Percentiles rank a stretch among this genome's conserved stretches.
phyloP scores from a whole-genome alignment of 139 green algal species.

The Chlorella sp. region DNA sequence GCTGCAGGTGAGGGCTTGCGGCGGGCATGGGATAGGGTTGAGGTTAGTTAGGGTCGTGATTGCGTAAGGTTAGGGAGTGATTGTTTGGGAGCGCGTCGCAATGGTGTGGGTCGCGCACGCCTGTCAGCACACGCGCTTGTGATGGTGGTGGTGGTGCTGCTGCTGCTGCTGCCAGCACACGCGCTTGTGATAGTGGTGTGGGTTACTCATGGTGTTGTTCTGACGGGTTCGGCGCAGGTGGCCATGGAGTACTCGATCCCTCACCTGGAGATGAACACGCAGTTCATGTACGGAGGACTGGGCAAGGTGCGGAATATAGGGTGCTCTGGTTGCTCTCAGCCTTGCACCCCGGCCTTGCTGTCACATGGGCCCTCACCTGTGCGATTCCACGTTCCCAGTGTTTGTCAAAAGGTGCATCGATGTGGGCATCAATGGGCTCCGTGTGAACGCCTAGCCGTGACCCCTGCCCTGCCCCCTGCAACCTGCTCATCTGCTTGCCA shows the following conservation, averaged over 20 bases:
- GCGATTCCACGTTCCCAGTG: no score
- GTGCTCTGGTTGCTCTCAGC: no score
- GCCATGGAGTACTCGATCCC: slow-evolving; percentile 29
- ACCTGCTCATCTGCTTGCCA: not conserved
- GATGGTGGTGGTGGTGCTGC: not conserved
- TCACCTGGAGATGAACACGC: slow-evolving; percentile 11
- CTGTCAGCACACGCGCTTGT: not conserved
- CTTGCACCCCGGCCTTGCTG: no score
- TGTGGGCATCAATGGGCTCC: no score
- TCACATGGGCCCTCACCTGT: no score
- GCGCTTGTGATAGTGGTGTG: not conserved
- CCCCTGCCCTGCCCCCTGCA: no score
- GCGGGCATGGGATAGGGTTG: no score
- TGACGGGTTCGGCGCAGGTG: not conserved
- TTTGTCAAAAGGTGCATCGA: no score
- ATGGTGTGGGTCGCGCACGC: no score
- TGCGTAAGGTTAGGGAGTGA: not conserved
- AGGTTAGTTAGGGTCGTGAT: no score
- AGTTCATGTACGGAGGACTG: slow-evolving; percentile 35
- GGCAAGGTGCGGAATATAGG: slow-evolving; percentile 17
- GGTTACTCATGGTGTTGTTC: not conserved
- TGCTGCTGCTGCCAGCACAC: not conserved
- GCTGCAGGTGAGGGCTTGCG: not conserved
- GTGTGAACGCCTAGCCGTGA: no score
- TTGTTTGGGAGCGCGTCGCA: no score